Evolutionary conservation across 768 basidiomycete species (phyloP), one percentile per base, ranked within the genome.

Genomic region (Leccinum disarticulatum): DNA sequence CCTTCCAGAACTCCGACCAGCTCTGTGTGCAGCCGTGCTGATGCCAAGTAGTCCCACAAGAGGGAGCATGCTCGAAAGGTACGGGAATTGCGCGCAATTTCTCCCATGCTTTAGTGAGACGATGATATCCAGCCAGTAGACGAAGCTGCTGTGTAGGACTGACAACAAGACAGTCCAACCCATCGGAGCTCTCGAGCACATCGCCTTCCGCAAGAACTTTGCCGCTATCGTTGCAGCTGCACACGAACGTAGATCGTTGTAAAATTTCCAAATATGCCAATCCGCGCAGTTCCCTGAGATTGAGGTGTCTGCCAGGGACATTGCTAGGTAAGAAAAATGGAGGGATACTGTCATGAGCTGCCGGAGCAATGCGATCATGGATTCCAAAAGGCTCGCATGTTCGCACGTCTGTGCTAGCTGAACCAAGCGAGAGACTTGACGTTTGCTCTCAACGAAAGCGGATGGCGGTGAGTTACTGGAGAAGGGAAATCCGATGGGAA

Each of bases 1-100:
- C 88, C 72, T 87, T 87, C 89, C 89, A 91, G 68, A 90, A 91
- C 55, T 90, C 88, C 11, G 83, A 68, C 88, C 88, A 91, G 57
- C 83, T 83, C 70, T 88, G 87, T 25, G 80, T 82, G 64, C 89
- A 91, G 19, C 83, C 81, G 57, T 86, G 84, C 65, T 87, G 87
- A 66, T 88, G 85, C 87, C 87, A 90, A 10, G 83, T 85, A 15
- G 85, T 81, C 46, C 80, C 82, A 64, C 89, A 90, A 4, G 82
- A 74, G 8, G 81, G 70, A 2, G 85, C 80, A 65, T 91, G 89
- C 31, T 85, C 85, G 61, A 90, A 88, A n/a, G 71, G 68, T 31
- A 85, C 80, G 6, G 87, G 86, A 15, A 75, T 72, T 4, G 71
- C 70, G 25, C 87, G 86, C 14, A 90, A 71, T 25, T 76, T 77